Conservation (phyloP, 164 flowering plant species). For the Vitis rotundifolia region DNA sequence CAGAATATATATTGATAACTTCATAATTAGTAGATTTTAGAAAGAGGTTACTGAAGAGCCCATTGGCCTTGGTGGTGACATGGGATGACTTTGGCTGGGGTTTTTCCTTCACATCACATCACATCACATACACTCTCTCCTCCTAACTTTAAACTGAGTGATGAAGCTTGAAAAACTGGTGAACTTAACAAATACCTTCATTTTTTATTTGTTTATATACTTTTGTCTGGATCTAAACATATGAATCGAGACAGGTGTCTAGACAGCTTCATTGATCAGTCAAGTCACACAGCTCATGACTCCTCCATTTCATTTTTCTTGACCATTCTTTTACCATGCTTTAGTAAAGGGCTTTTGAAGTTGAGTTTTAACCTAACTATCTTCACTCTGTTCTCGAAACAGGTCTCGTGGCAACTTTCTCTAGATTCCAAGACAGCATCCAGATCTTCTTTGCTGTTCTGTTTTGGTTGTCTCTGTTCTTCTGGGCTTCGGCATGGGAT, state of each 20-base stretch:
- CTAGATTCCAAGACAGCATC: conserved; percentile 46
- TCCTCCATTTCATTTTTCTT: background rate
- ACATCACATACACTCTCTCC: no score
- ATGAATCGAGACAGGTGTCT: background rate
- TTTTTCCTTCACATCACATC: no score
- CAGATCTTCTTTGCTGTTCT: conserved; percentile 79
- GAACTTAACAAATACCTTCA: no score
- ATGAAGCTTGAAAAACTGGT: no score
- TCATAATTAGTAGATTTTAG: no score
- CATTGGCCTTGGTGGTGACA: no score
- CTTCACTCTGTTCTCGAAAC: conserved; percentile 3
- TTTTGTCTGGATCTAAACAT: background rate
- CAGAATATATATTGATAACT: no score
- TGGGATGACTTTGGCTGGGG: no score
- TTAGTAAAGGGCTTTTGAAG: background rate
- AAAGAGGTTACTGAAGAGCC: no score
- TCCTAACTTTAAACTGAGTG: no score
- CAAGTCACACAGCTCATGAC: background rate
- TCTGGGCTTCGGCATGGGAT: conserved; percentile 82
- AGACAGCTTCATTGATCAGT: background rate
- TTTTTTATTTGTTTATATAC: no score
- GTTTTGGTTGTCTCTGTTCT: conserved; percentile 90
- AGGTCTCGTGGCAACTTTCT: conserved; percentile 30
- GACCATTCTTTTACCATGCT: background rate
- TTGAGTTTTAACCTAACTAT: background rate